Conservation (phyloP, 2,329 filamentous ascomycete genomes). For the Aspergillus flavus region DNA sequence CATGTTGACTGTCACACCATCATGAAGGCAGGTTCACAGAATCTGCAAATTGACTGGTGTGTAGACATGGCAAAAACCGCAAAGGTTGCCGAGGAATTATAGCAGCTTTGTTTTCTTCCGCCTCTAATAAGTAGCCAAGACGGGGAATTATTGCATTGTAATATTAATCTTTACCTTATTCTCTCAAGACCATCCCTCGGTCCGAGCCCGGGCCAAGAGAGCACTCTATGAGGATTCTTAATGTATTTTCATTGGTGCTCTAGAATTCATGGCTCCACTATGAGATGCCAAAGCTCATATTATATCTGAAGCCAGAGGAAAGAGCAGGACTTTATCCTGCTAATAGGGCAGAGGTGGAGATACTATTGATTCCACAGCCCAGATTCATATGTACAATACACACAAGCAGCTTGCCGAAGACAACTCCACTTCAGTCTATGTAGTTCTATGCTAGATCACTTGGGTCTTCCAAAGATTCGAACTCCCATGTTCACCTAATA, state of each 20-base stretch:
- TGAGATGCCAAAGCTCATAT: background rate
- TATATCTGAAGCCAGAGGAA: background rate
- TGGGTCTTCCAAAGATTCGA: background rate
- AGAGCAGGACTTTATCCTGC: background rate
- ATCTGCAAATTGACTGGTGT: background rate
- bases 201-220: background rate
- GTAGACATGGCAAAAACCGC: background rate
- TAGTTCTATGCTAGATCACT: background rate
- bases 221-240: background rate
- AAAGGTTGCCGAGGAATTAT: background rate
- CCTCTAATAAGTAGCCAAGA: background rate
- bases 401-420: background rate
- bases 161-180: background rate
- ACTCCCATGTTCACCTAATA: background rate
- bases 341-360: background rate
- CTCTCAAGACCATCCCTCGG: background rate
- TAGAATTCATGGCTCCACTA: background rate
- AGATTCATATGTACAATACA: background rate
- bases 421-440: background rate
- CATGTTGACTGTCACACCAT: background rate
- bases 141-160: background rate
- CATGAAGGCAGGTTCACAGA: no score
- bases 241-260: background rate
- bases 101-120: background rate
- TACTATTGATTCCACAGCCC: background rate